phyloP scores from a whole-genome alignment of 1,284 basidiomycete genomes.

The Heterobasidion annosum region DNA sequence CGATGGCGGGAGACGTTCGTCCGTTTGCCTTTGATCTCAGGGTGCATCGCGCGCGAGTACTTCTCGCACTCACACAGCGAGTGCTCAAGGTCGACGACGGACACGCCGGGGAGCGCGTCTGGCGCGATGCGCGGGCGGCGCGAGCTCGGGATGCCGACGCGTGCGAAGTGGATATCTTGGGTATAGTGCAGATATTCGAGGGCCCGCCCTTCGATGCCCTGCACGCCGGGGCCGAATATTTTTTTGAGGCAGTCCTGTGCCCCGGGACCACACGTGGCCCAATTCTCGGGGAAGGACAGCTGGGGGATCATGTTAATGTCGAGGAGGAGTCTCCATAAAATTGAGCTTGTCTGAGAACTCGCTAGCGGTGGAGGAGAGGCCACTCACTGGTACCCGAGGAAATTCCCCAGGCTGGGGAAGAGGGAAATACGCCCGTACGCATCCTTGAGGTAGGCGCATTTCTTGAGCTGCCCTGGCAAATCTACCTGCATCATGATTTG shows the following conservation, averaged over 20 bases:
- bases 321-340: conserved; percentile 23
- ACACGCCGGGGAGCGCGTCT: conserved; percentile 15
- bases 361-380: conserved; percentile 9
- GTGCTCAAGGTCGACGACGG: conserved; percentile 36
- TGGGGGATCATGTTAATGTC: conserved; percentile 33
- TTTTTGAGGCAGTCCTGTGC: conserved; percentile 27
- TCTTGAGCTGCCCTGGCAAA: conserved; percentile 21
- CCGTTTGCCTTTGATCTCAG: conserved; percentile 18
- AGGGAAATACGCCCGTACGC: conserved; percentile 24
- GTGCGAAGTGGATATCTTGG: conserved; percentile 27
- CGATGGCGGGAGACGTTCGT: conserved; percentile 9
- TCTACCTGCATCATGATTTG: conserved; percentile 28
- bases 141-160: conserved; percentile 19
- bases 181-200: conserved; percentile 27
- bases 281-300: conserved; percentile 29
- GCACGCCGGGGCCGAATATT: conserved; percentile 27
- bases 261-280: conserved; percentile 32
- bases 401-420: conserved; percentile 30
- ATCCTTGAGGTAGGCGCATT: conserved; percentile 25
- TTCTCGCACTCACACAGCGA: conserved; percentile 35
- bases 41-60: conserved; percentile 26
- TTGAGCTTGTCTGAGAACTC: conserved; percentile 17
- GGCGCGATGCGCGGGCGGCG: conserved; percentile 19
- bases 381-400: conserved; percentile 30
- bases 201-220: conserved; percentile 23